Evolutionary conservation across 805 yeast genomes (phyloP).

Genomic region (Saturnispora halmiae): DNA sequence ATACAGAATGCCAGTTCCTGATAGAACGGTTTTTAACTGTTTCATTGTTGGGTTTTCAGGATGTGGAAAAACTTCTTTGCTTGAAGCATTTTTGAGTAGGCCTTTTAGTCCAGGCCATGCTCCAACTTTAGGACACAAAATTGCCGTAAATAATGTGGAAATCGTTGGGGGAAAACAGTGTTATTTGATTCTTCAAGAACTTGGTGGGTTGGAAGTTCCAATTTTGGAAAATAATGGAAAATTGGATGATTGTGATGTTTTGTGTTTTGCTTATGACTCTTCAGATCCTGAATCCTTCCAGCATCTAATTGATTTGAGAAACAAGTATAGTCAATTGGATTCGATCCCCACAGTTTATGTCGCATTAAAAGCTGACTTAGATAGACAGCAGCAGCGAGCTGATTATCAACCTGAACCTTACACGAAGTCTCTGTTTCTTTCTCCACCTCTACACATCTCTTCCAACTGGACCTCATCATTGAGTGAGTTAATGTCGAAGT

Average conservation of each 20-base stretch:
- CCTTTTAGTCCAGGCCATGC: slow-evolving; percentile 60
- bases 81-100: slow-evolving; percentile 75
- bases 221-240: slow-evolving; percentile 61
- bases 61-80: slow-evolving; percentile 78
- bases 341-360: slow-evolving; percentile 78
- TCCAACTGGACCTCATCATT: slow-evolving; percentile 84
- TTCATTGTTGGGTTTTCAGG: slow-evolving; percentile 77
- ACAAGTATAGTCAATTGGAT: slow-evolving; percentile 47
- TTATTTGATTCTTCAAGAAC: slow-evolving; percentile 80
- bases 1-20: slow-evolving; percentile 61
- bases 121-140: slow-evolving; percentile 73
- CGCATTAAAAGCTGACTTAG: slow-evolving; percentile 91
- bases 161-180: slow-evolving; percentile 92
- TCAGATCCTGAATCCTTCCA: slow-evolving; percentile 94
- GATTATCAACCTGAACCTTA: slow-evolving; percentile 82
- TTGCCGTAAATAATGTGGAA: slow-evolving; percentile 89
- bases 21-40: slow-evolving; percentile 88
- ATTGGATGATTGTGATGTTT: slow-evolving; percentile 79
- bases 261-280: slow-evolving; percentile 86
- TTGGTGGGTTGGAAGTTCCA: slow-evolving; percentile 80
- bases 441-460: slow-evolving; percentile 85
- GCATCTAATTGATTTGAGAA: slow-evolving; percentile 61
- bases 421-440: slow-evolving; percentile 53
- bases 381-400: slow-evolving; percentile 87
- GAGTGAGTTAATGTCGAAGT: slow-evolving; percentile 72